Evolutionary conservation across 73 alveolate species (phyloP).

Genomic region (Durusdinium trenchii): DNA sequence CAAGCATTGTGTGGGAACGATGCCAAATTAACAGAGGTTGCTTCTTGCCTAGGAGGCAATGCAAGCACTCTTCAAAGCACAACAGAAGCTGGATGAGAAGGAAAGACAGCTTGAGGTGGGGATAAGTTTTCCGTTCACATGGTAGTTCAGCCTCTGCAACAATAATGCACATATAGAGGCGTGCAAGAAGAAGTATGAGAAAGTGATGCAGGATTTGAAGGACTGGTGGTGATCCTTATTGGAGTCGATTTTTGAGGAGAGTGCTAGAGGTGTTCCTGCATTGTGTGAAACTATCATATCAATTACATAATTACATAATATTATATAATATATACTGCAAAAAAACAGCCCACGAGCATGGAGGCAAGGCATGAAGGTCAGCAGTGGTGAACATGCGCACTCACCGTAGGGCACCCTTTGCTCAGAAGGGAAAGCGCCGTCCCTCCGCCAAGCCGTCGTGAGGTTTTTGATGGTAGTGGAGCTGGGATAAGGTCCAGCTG

Average conservation of each 20-base stretch:
- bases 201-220: conserved; percentile 67
- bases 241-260: too few species aligned
- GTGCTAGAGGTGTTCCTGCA: too few species aligned
- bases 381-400: not conserved
- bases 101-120: conserved; percentile 67
- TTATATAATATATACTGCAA: too few species aligned
- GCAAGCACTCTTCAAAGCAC: conserved; percentile 59
- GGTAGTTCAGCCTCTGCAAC: not conserved
- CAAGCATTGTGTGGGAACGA: not conserved
- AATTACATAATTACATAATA: too few species aligned
- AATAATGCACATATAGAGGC: not conserved
- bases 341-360: too few species aligned
- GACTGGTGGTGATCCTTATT: not conserved
- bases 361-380: too few species aligned
- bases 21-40: not conserved
- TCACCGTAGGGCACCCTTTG: not conserved
- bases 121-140: not conserved
- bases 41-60: conserved; percentile 27
- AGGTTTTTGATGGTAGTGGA: conserved; percentile 23
- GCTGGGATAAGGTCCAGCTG: conserved; percentile 1
- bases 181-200: conserved; percentile 79
- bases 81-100: conserved; percentile 61
- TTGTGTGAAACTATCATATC: too few species aligned
- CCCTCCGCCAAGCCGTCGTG: not conserved
- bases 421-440: not conserved